Percentiles rank a stretch among this genome's conserved stretches.
Evolutionary conservation across 2,329 filamentous ascomycete species (phyloP).

Genomic region (Leptographium galeiforme): DNA sequence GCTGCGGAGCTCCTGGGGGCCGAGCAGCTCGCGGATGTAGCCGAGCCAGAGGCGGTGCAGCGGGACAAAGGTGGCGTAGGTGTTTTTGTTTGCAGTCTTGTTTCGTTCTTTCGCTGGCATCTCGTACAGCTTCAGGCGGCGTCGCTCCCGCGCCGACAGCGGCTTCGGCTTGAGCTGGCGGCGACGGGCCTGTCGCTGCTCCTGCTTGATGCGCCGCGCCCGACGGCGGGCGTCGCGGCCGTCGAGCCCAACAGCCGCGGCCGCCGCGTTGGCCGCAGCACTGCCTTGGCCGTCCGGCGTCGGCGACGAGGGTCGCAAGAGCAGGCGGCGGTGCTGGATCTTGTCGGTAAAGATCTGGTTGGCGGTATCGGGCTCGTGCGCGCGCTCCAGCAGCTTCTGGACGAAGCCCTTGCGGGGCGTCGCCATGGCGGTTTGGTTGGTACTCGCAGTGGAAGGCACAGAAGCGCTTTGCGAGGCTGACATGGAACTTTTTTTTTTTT

Average conservation of each 20-base stretch:
- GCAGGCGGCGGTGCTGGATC: constrained; percentile 68
- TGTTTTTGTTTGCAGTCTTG: constrained; percentile 15
- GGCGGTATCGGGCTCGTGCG: constrained; percentile 62
- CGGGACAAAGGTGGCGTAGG: constrained; percentile 64
- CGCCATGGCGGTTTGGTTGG: neutral
- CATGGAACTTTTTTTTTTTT: neutral
- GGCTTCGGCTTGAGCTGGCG: constrained; percentile 45
- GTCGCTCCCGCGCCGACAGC: constrained; percentile 67
- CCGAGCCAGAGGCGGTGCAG: constrained; percentile 68
- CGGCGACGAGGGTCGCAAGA: constrained; percentile 64
- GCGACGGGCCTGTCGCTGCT: constrained; percentile 27
- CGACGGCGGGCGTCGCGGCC: constrained; percentile 43
- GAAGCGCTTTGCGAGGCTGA: too few relatives aligned
- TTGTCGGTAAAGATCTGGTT: constrained; percentile 66
- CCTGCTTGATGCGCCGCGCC: constrained; percentile 32
- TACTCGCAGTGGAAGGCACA: too few relatives aligned
- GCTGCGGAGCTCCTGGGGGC: constrained; percentile 36
- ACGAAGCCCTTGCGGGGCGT: constrained; percentile 22
- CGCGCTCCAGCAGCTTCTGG: constrained; percentile 55
- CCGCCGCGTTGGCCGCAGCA: constrained; percentile 29
- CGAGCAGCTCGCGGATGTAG: constrained; percentile 75
- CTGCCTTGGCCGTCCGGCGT: constrained; percentile 44
- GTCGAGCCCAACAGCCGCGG: constrained; percentile 25
- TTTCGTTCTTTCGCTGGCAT: constrained; percentile 33
- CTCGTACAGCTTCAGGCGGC: constrained; percentile 58